Base-by-base conservation (phyloP, 305 asterid species). In the Fraxinus latifolia region DNA sequence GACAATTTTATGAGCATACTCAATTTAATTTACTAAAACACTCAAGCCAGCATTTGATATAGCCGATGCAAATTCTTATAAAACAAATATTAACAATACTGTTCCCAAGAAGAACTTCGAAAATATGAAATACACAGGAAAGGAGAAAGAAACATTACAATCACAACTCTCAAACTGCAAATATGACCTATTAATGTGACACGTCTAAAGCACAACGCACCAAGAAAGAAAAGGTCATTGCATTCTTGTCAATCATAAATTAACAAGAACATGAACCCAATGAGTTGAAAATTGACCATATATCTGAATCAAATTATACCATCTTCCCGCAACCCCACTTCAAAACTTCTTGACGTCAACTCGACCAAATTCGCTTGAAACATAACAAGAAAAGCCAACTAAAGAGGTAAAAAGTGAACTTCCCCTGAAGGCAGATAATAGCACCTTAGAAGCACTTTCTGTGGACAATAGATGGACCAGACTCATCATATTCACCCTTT, bases 371-470 rank as follows among this genome's bases (percentile, higher is more conserved):
- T 47, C 58, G 58, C 19, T 47, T 47, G 58, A 47, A 47, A 47
- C 58, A 12, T 47, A 14, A 47, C 58, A 47, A 3, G 58, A 47
- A 2, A 47, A 47, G 58, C 19, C 58, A 47, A 14, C 58, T 47
- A 4, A 47, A 47, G 5, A 47, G 19, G 19, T 47, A 47, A 44
- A 44, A 44, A 12, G 17, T 12, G 5, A 44, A 44, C 55, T 44
- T 44, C 5, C 19, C 58, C 58, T 47, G 19, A 4, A 14, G 17
- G 58, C 19, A 47, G 62, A 79, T 71, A 78, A 23, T 70, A 74
- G 70, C 89, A 84, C 77, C 87, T 90, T 88, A 88, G 83, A 50
- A 50, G 60, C 60, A 50, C 60, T 50, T 50, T 50, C 60, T 15
- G 60, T 50, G 60, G 60, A 50, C 60, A 50, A 50, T 50, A 14